phyloP scores from a whole-genome alignment of 306 rosid genomes.

The Abrus pulchellus region DNA sequence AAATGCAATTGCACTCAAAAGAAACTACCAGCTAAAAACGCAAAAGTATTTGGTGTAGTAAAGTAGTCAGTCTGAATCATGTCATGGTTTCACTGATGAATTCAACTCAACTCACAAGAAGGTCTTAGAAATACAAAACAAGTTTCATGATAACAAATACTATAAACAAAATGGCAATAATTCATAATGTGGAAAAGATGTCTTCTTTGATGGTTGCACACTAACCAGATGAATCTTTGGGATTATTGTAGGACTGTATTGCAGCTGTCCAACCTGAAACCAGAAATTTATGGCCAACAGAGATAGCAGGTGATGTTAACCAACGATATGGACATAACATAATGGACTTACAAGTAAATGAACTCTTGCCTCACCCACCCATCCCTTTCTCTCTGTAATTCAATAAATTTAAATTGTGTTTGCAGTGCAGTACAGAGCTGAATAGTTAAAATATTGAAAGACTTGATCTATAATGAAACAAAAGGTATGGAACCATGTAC shows the following conservation, averaged over 20 bases:
- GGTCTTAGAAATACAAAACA: slow-evolving; percentile 16
- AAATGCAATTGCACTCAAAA: slow-evolving; percentile 19
- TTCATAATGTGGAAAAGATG: slow-evolving; percentile 40
- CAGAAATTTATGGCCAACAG: slow-evolving; percentile 42
- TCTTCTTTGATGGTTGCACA: slow-evolving; percentile 36
- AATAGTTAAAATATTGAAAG: slow-evolving; percentile 33
- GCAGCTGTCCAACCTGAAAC: slow-evolving; percentile 78
- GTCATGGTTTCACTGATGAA: slow-evolving; percentile 33
- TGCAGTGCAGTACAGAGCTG: slow-evolving; percentile 28
- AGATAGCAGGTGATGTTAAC: slow-evolving; percentile 29
- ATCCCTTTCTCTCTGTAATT: slow-evolving; percentile 15
- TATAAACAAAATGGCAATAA: slow-evolving; percentile 14
- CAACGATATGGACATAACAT: slow-evolving; percentile 39
- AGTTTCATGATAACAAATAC: slow-evolving; percentile 30
- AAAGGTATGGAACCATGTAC: slow-evolving; percentile 29
- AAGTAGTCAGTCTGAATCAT: slow-evolving; percentile 27
- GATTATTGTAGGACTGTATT: slow-evolving; percentile 58
- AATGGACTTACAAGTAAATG: slow-evolving; percentile 22
- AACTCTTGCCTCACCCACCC: slow-evolving; percentile 15
- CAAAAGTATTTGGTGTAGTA: neutral
- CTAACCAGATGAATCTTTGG: slow-evolving; percentile 73
- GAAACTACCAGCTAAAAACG: slow-evolving; percentile 17
- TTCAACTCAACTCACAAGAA: slow-evolving; percentile 18
- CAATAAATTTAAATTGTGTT: slow-evolving; percentile 21
- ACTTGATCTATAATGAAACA: slow-evolving; percentile 35